Base-by-base conservation (phyloP, 352 stramenopile species). In the Phytopythium montanum region DNA sequence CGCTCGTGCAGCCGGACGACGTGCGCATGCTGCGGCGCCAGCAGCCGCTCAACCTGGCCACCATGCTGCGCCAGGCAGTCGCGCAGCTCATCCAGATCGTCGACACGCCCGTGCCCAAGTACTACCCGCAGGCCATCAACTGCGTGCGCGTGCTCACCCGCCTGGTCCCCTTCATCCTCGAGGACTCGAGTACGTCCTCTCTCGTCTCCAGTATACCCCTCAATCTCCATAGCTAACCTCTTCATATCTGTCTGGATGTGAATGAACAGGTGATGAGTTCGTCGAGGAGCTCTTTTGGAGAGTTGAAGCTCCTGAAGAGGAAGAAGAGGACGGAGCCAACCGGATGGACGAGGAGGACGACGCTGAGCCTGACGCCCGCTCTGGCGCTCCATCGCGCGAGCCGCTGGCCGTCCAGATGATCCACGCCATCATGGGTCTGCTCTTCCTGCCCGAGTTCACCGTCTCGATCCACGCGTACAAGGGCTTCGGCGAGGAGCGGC, bases 1-100 rank as follows among this genome's bases (percentile, higher is more conserved):
- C 85, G 68, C 82, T 95, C 65, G 92, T 95, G 62, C 86, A 95
- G 66, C 84, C 85, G 5, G 86, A 95, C 34, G 86, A 95, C 56
- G 85, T 95, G 64, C 86, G 86, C 63, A 95, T 95, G 84, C 65
- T 95, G 56, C 84, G 84, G 3, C 84, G 87, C 57, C 85, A 95
- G 62, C 84, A 94, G 68, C 82, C 85, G 5, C 62, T 68, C 38
- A 95, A 95, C 64, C 60, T 95, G 53, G 83, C 80, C 52, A 94
- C 85, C 34, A 92, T 95, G 86, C 66, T 95, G 26, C 70, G 70
- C 25, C 82, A 94, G 59, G 84, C 85, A 5, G 84, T 95, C 21
- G 82, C 76, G 12, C 86, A 95, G 66, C 63, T 95, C 53, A 74
- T 93, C 19, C 86, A 95, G 70, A 92, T 94, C 61, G 84, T 95